phyloP scores from a whole-genome alignment of 2,329 filamentous ascomycete species.

The Hypomyces rosellus region DNA sequence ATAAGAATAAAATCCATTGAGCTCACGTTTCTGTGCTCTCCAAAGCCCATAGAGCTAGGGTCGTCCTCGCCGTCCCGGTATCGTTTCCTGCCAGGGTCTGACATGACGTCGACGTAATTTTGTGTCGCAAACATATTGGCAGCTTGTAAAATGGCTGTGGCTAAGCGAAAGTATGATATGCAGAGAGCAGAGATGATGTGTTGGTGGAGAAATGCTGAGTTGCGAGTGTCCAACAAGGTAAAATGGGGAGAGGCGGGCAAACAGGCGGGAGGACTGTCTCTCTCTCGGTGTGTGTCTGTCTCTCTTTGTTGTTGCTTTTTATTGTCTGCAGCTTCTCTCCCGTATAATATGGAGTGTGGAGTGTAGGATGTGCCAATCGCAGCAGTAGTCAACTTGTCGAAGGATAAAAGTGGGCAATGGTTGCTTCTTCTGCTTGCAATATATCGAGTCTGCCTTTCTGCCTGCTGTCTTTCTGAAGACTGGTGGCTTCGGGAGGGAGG shows the following conservation, averaged over 20 bases:
- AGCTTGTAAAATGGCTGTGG: neutral
- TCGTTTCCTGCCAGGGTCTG: slow-evolving; percentile 38
- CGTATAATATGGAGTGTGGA: too few species aligned
- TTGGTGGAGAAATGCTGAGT: too few species aligned
- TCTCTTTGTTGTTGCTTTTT: too few species aligned
- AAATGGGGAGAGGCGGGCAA: neutral
- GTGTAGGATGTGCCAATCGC: too few species aligned
- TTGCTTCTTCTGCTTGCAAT: neutral
- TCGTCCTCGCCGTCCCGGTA: slow-evolving; percentile 42
- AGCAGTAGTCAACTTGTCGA: too few species aligned
- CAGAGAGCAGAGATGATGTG: slow-evolving; percentile 1
- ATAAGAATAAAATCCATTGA: slow-evolving; percentile 1
- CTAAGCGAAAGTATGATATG: slow-evolving; percentile 5
- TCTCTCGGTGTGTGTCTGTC: too few species aligned
- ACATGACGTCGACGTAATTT: slow-evolving; percentile 24
- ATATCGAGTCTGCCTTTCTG: too few species aligned
- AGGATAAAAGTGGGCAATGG: neutral
- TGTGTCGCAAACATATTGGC: slow-evolving; percentile 32
- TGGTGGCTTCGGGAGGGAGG: slow-evolving; percentile 3
- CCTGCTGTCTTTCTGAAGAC: neutral
- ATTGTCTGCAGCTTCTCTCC: too few species aligned
- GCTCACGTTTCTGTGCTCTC: slow-evolving; percentile 46
- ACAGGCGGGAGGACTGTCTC: too few species aligned
- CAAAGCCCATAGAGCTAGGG: slow-evolving; percentile 36
- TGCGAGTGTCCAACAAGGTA: neutral